Percentiles rank a stretch among this genome's conserved stretches.
Conservation (phyloP, 129 eudicot genomes). For the Chrysanthemum lavandulifolium region DNA sequence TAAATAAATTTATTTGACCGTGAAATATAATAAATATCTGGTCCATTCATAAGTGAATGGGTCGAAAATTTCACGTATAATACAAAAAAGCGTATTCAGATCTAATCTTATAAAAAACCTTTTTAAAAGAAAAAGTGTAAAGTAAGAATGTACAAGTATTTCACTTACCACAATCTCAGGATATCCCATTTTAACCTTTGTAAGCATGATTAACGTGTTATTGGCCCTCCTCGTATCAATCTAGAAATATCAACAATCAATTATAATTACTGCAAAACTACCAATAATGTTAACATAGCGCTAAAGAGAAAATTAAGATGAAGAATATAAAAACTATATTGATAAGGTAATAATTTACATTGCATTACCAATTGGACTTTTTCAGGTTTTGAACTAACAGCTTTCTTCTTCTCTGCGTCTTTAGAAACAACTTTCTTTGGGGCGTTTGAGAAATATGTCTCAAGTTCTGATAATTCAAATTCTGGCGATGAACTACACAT, state of each 20-base stretch:
- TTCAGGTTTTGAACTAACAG: slow-evolving; percentile 76
- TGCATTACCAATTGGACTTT: slow-evolving; percentile 76
- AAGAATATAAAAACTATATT: neutral
- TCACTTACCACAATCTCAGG: slow-evolving; percentile 89
- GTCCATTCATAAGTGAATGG: no score
- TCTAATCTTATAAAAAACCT: neutral
- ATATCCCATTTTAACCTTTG: slow-evolving; percentile 97
- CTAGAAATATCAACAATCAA: slow-evolving; percentile 36
- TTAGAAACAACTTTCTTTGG: slow-evolving; percentile 53
- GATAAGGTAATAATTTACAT: slow-evolving; percentile 19
- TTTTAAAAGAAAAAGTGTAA: neutral
- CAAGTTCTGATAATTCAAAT: slow-evolving; percentile 75
- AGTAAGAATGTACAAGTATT: neutral
- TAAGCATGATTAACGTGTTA: slow-evolving; percentile 97
- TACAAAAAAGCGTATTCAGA: no score
- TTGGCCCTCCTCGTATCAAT: slow-evolving; percentile 92
- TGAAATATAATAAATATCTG: no score
- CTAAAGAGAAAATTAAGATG: neutral
- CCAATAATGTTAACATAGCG: neutral
- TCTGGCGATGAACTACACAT: slow-evolving; percentile 58
- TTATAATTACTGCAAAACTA: neutral
- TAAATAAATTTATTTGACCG: no score
- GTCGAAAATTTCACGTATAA: no score
- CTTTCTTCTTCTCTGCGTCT: slow-evolving; percentile 50
- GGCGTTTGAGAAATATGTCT: slow-evolving; percentile 71